Conservation (phyloP, 2,329 filamentous ascomycete species). For the Thermoascus crustaceus region DNA sequence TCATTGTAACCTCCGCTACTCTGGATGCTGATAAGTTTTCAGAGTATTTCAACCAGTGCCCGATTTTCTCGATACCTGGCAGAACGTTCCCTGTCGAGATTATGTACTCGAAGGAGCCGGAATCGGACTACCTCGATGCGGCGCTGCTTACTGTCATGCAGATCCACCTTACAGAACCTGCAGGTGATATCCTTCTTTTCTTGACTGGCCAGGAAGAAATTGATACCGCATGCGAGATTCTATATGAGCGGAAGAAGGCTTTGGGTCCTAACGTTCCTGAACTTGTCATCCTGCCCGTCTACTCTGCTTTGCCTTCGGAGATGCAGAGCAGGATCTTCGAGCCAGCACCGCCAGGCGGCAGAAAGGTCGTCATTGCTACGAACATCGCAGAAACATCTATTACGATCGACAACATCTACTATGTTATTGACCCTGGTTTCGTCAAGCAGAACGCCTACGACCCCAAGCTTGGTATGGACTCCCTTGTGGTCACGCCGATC, state of each 20-base stretch:
- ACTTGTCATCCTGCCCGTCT: slow-evolving; percentile 88
- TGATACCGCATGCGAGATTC: slow-evolving; percentile 84
- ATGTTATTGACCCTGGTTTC: slow-evolving; percentile 93
- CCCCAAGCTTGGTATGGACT: slow-evolving; percentile 95
- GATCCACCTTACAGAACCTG: slow-evolving; percentile 86
- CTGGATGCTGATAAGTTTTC: slow-evolving; percentile 97
- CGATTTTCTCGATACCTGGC: slow-evolving; percentile 93
- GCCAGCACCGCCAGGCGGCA: slow-evolving; percentile 71
- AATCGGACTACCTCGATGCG: slow-evolving; percentile 90
- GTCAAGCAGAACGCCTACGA: slow-evolving; percentile 98
- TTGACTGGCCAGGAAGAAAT: slow-evolving; percentile 97
- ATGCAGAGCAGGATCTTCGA: slow-evolving; percentile 95
- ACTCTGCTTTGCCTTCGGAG: slow-evolving; percentile 84
- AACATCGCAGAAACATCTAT: slow-evolving; percentile 98
- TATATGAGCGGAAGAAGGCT: slow-evolving; percentile 94
- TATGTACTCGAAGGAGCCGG: slow-evolving; percentile 88
- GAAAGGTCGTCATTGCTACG: slow-evolving; percentile 95
- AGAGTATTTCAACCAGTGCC: slow-evolving; percentile 88
- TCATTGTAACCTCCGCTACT: slow-evolving; percentile 95
- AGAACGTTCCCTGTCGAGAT: slow-evolving; percentile 93
- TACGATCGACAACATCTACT: slow-evolving; percentile 96
- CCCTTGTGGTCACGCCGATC: slow-evolving; percentile 88
- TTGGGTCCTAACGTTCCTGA: slow-evolving; percentile 85
- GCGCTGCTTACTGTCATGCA: slow-evolving; percentile 97
- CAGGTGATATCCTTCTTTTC: slow-evolving; percentile 92